These are phyloP conservation scores for Flaveria bidentis DNA, from an alignment of 129 eudicot species.

Conservation along the genomic window DNA sequence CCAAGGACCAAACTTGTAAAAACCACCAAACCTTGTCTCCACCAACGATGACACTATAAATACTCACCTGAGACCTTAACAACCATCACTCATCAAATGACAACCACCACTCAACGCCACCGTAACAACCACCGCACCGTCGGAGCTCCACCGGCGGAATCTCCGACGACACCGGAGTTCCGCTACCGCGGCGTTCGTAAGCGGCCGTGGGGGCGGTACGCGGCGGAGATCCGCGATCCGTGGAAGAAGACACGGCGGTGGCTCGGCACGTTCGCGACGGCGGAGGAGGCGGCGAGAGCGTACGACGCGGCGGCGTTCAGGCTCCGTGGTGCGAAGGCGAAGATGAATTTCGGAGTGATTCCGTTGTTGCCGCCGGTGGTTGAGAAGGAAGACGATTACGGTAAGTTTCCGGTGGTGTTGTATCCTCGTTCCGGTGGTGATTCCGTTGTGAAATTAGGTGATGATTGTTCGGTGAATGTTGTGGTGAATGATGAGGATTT, in stretches of 20 bases:
- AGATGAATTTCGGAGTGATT: constrained; percentile 45
- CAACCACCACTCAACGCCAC: constrained; percentile 30
- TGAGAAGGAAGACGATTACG: not conserved
- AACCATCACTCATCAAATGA: constrained; percentile 29
- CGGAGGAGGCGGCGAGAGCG: constrained; percentile 66
- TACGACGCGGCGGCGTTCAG: constrained; percentile 60
- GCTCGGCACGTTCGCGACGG: constrained; percentile 73
- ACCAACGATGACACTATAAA: constrained; percentile 10
- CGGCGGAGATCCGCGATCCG: constrained; percentile 80
- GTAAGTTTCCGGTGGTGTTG: constrained; percentile 23
- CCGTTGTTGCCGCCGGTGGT: constrained; percentile 17
- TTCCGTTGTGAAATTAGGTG: constrained; percentile 10
- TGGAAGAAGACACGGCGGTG: constrained; percentile 52
- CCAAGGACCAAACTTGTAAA: not conserved
- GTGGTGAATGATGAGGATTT: constrained; percentile 33
- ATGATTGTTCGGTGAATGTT: constrained; percentile 28
- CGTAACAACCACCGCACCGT: constrained; percentile 7
- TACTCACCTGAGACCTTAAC: constrained; percentile 23
- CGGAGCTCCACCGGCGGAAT: constrained; percentile 19
- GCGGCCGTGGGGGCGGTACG: constrained; percentile 80
- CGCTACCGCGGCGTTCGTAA: constrained; percentile 60
- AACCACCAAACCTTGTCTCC: constrained; percentile 21
- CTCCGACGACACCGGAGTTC: constrained; percentile 24
- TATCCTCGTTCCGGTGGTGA: not conserved
- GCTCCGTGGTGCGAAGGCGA: constrained; percentile 65